phyloP scores from a whole-genome alignment of 441 rosid species.

The Melastoma candidum region DNA sequence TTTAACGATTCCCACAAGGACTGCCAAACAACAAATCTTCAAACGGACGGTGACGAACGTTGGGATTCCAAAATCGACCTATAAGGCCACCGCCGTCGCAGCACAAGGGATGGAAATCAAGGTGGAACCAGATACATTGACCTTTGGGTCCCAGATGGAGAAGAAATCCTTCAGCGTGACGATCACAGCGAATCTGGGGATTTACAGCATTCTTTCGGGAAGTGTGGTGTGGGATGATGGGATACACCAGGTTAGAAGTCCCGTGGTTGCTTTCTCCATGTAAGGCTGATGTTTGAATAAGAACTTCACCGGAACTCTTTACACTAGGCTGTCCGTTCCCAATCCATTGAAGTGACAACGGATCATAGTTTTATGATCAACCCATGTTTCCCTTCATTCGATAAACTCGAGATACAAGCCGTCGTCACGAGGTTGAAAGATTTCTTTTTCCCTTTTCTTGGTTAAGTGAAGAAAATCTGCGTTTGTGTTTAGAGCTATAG shows the following conservation, averaged over 20 bases:
- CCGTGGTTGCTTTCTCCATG: conserved; percentile 28
- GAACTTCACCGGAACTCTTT: no score
- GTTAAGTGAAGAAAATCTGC: no score
- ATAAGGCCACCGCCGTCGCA: conserved; percentile 22
- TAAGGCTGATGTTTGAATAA: no score
- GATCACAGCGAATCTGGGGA: conserved; percentile 14
- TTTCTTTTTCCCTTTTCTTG: no score
- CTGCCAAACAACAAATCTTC: conserved; percentile 14
- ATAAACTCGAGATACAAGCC: no score
- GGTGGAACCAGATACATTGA: neutral
- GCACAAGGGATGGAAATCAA: neutral
- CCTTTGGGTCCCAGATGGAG: neutral
- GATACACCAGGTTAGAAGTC: conserved; percentile 43
- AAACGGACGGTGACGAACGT: conserved; percentile 47
- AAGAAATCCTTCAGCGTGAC: neutral
- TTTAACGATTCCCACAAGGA: conserved; percentile 11
- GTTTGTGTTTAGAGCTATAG: no score
- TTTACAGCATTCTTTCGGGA: conserved; percentile 17
- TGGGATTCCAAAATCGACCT: conserved; percentile 27
- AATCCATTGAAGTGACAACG: no score
- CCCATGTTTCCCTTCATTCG: no score
- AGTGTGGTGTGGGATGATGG: conserved; percentile 50
- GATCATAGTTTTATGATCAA: no score
- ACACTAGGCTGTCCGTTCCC: no score
- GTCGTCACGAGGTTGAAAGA: no score